Evolutionary conservation across 2,329 filamentous ascomycete genomes (phyloP), one percentile per base, ranked within the genome.

Genomic region (Ambrosiella xylebori): DNA sequence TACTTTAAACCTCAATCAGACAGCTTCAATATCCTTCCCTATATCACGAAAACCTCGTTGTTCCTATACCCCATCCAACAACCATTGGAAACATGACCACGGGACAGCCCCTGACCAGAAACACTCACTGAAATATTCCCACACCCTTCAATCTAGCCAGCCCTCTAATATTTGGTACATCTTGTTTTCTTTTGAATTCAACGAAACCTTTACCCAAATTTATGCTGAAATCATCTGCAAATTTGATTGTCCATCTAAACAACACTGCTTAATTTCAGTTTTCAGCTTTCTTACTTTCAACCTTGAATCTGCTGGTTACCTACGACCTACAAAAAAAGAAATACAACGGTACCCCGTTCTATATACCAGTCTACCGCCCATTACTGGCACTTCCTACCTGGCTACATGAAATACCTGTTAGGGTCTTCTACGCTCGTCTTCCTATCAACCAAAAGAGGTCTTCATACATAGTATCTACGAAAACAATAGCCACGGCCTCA

Each of bases 31-130:
- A 50, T 47, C 55, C 35, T 41, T 50, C 44, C 55, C 55, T 57
- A 57, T 57, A 57, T 57, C 55, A 57, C 55, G n/a, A 57, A 39
- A 15, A 40, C 45, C 45, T 41, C 36, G 47, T 45, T 51, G 6
- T 49, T 38, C 55, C 15, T 57, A 57, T 57, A 57, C 44, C 55
- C 35, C 45, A 57, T 51, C 45, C 55, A 35, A 57, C 27, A 3
- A 27, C 45, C 44, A 12, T 50, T 45, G 55, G 47, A 51, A 51
- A 57, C 45, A 49, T n/a, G 55, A 57, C 55, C 44, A 49, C 37
- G 13, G 27, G 35, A 57, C 40, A 57, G 47, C 55, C 55, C 55
- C 55, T 57, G 45, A 57, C 55, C 55, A 49, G 17, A 27, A n/a
- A 49, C 47, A 51, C 8, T 27, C 15, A 51, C 47, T 35, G 8